phyloP scores from a whole-genome alignment of 1,139 yeast species.

The Protomyces lactucae-debilis region DNA sequence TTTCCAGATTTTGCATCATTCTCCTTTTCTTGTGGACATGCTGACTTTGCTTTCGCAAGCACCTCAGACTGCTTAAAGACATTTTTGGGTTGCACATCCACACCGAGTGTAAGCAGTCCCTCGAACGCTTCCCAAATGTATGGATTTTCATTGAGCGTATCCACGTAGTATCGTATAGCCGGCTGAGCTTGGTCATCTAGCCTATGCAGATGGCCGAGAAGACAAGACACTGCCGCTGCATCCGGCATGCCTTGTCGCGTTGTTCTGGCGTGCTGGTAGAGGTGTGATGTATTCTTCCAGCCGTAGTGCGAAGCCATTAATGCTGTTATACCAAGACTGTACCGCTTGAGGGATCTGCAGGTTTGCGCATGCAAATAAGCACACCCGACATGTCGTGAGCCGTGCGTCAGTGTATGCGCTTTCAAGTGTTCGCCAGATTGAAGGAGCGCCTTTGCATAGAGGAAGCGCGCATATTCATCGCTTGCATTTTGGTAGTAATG shows the following conservation, averaged over 20 bases:
- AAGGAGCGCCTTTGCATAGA: conserved; percentile 59
- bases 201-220: conserved; percentile 65
- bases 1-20: not conserved
- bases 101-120: conserved; percentile 64
- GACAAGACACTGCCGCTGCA: conserved; percentile 55
- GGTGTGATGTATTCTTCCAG: conserved; percentile 3
- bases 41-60: conserved; percentile 3
- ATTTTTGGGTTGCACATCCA: conserved; percentile 57
- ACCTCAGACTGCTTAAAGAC: conserved; percentile 41
- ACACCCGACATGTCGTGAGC: conserved; percentile 60
- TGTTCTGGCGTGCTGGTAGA: conserved; percentile 29
- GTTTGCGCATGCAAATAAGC: conserved; percentile 63
- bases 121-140: conserved; percentile 83
- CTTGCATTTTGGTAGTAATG: conserved; percentile 53
- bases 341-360: conserved; percentile 54
- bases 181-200: conserved; percentile 53
- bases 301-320: not conserved
- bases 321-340: conserved; percentile 60
- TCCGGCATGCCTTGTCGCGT: conserved; percentile 52
- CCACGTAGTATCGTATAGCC: conserved; percentile 62
- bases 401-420: conserved; percentile 51
- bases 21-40: not conserved
- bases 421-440: conserved; percentile 56
- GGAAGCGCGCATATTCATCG: conserved; percentile 54
- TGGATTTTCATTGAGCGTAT: conserved; percentile 68